phyloP scores from a whole-genome alignment of 352 stramenopile genomes.

The Globisporangium rhizosaccharum region DNA sequence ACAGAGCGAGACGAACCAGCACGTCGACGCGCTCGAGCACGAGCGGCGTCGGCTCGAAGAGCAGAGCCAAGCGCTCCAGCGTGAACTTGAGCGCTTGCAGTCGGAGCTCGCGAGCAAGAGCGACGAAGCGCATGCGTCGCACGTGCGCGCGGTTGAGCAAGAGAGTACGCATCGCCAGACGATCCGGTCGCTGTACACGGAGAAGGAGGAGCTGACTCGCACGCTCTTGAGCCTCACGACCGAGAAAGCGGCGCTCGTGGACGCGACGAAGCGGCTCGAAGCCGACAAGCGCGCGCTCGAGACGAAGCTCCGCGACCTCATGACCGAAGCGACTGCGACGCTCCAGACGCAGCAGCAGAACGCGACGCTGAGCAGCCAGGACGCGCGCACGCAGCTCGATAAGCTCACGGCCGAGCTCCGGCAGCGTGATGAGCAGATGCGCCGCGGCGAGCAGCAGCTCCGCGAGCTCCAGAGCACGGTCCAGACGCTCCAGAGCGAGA shows the following conservation, averaged over 20 bases:
- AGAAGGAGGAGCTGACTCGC: conserved; percentile 62
- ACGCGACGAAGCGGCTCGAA: conserved; percentile 37
- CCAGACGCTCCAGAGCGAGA: conserved; percentile 34
- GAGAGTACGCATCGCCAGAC: conserved; percentile 43
- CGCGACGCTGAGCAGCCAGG: conserved; percentile 33
- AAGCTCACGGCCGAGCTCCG: conserved; percentile 29
- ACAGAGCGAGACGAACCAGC: conserved; percentile 43
- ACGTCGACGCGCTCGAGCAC: conserved; percentile 44
- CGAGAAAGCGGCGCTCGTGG: conserved; percentile 42
- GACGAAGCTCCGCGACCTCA: conserved; percentile 40
- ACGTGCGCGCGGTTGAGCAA: conserved; percentile 38
- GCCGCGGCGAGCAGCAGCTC: conserved; percentile 35
- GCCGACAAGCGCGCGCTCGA: conserved; percentile 48
- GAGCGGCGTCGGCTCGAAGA: conserved; percentile 58
- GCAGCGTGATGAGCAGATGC: conserved; percentile 44
- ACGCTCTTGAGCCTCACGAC: conserved; percentile 35
- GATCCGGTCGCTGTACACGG: conserved; percentile 39
- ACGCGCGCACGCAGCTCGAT: conserved; percentile 36
- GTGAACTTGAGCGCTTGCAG: conserved; percentile 13
- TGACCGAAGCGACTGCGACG: conserved; percentile 40
- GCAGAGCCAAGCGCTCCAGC: conserved; percentile 38
- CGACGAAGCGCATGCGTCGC: conserved; percentile 36
- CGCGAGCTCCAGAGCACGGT: conserved; percentile 25
- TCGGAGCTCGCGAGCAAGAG: conserved; percentile 38
- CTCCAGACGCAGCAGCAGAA: conserved; percentile 44